phyloP scores from a whole-genome alignment of 768 basidiomycete species.

The Crepidotus variabilis region DNA sequence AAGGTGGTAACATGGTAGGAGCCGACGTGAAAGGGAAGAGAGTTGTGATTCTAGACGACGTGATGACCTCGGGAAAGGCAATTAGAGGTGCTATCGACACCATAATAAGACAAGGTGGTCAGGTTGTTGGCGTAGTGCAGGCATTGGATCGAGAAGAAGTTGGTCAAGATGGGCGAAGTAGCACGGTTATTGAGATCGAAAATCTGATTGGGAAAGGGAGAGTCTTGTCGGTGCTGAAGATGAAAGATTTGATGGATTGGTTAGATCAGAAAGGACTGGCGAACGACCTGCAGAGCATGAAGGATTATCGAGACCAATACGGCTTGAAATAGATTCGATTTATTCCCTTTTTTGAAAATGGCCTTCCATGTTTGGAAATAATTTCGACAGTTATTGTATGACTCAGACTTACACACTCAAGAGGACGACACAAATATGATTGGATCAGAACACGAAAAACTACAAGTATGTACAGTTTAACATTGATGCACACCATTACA shows the following conservation, averaged over 20 bases:
- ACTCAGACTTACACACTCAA: too few species aligned
- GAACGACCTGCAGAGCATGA: conserved; percentile 68
- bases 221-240: conserved; percentile 77
- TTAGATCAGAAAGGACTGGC: conserved; percentile 63
- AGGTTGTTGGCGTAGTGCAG: conserved; percentile 86
- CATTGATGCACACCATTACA: too few species aligned
- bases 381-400: too few species aligned
- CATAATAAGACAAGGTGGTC: conserved; percentile 64
- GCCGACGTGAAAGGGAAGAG: conserved; percentile 73
- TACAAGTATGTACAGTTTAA: too few species aligned
- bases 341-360: background rate
- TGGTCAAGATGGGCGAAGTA: conserved; percentile 61
- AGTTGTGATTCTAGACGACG: conserved; percentile 92
- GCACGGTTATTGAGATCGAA: conserved; percentile 84
- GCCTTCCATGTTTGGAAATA: background rate
- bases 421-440: too few species aligned
- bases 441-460: too few species aligned
- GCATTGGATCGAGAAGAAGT: conserved; percentile 86
- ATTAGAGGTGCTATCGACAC: conserved; percentile 79
- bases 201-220: conserved; percentile 62
- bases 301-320: conserved; percentile 70
- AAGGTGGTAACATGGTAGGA: conserved; percentile 91
- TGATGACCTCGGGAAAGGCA: conserved; percentile 91
- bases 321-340: conserved; percentile 47
- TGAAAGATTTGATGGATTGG: conserved; percentile 85